phyloP scores from a whole-genome alignment of 306 rosid species.

The Potentilla sterilis region DNA sequence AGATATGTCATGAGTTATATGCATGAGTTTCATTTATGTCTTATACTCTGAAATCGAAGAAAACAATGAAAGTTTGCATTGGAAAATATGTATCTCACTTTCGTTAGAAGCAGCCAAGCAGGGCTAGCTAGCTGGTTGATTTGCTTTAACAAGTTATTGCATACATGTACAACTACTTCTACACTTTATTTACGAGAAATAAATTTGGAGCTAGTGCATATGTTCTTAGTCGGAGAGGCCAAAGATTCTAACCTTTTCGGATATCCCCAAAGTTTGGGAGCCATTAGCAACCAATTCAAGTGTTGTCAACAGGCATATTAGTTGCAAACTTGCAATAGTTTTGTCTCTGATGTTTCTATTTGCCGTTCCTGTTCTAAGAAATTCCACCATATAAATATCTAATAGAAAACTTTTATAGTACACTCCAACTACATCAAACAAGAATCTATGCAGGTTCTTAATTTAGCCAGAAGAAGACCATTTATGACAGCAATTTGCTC shows the following conservation, averaged over 20 bases:
- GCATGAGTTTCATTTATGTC: background rate
- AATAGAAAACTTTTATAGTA: background rate
- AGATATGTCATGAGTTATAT: background rate
- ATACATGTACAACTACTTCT: background rate
- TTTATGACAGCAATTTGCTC: background rate
- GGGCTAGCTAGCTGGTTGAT: background rate
- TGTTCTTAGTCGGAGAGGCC: background rate
- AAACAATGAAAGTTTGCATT: background rate
- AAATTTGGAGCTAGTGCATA: background rate
- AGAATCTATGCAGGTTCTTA: background rate
- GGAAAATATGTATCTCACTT: background rate
- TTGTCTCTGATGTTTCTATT: background rate
- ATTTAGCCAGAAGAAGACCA: background rate
- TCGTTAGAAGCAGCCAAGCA: background rate
- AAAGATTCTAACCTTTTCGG: background rate
- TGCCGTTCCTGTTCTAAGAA: slow-evolving; percentile 1
- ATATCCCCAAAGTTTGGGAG: slow-evolving; percentile 2
- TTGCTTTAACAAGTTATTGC: background rate
- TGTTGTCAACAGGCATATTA: background rate
- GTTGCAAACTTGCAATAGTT: background rate
- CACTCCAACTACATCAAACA: slow-evolving; percentile 5
- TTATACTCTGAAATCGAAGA: background rate
- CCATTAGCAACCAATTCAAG: background rate
- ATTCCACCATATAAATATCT: background rate
- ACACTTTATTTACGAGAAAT: background rate